These are phyloP conservation scores for Fusarium napiforme DNA, from an alignment of 2,329 filamentous ascomycete species.

Conservation along the genomic window DNA sequence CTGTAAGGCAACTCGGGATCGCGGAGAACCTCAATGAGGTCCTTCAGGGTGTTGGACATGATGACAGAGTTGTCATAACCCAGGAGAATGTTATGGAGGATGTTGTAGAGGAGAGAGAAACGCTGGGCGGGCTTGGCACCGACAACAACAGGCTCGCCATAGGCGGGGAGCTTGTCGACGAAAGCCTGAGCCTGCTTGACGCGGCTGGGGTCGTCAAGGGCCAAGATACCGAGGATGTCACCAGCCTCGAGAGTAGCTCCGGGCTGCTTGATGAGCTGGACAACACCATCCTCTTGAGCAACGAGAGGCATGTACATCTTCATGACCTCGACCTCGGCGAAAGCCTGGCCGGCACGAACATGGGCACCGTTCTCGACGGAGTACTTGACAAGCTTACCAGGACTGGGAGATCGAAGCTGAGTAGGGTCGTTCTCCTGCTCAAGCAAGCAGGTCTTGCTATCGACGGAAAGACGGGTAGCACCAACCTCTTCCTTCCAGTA, in stretches of 20 bases:
- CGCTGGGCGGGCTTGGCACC: slow-evolving; percentile 92
- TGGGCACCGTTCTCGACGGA: slow-evolving; percentile 95
- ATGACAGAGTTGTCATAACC: slow-evolving; percentile 98
- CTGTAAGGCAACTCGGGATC: slow-evolving; percentile 93
- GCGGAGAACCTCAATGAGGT: slow-evolving; percentile 89
- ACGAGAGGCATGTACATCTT: slow-evolving; percentile 99
- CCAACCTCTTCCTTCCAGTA: slow-evolving; percentile 99
- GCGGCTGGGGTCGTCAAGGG: slow-evolving; percentile 92
- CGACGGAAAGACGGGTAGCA: slow-evolving; percentile 93
- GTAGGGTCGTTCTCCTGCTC: slow-evolving; percentile 99
- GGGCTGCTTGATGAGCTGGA: slow-evolving; percentile 99
- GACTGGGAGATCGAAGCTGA: slow-evolving; percentile 92
- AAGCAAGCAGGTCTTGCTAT: slow-evolving; percentile 96
- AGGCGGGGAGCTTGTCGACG: slow-evolving; percentile 86
- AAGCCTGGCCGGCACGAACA: slow-evolving; percentile 90
- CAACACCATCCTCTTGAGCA: slow-evolving; percentile 92
- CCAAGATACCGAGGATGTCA: slow-evolving; percentile 97
- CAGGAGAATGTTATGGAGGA: slow-evolving; percentile 86
- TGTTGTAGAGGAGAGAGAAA: slow-evolving; percentile 80
- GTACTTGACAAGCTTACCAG: slow-evolving; percentile 98
- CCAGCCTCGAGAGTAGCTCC: slow-evolving; percentile 97
- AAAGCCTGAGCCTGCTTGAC: slow-evolving; percentile 98
- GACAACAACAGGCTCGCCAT: slow-evolving; percentile 86
- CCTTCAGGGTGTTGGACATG: slow-evolving; percentile 87
- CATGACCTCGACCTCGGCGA: slow-evolving; percentile 99